phyloP scores from a whole-genome alignment of 2,329 filamentous ascomycete species.

The Colletotrichum limetticola region DNA sequence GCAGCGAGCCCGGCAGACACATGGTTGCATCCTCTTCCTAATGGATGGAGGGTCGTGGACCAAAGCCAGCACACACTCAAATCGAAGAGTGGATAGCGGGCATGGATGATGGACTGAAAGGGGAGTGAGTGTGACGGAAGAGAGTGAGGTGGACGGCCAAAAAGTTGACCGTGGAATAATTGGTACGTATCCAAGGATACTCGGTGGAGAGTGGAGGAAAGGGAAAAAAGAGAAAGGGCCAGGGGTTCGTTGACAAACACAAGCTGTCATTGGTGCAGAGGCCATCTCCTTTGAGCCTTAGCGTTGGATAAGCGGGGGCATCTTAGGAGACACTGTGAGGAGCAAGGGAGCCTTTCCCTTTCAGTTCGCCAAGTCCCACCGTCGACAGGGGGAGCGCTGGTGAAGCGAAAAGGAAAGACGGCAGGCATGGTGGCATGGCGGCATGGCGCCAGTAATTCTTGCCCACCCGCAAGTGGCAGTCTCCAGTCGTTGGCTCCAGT shows the following conservation, averaged over 20 bases:
- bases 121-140: conserved; percentile 3
- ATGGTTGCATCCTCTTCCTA: not conserved
- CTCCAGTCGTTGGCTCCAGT: conserved; percentile 26
- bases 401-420: conserved; percentile 24
- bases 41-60: not conserved
- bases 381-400: not conserved
- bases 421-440: conserved; percentile 29
- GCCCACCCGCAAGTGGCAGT: conserved; percentile 16
- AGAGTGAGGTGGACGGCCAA: not conserved
- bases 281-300: not conserved
- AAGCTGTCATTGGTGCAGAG: conserved; percentile 29
- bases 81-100: not conserved
- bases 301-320: conserved; percentile 3
- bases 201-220: not conserved
- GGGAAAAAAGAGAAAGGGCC: not conserved
- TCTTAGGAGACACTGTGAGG: conserved; percentile 17
- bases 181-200: not conserved
- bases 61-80: not conserved
- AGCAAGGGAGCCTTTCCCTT: conserved; percentile 13
- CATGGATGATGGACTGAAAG: not conserved
- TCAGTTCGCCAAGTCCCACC: conserved; percentile 13
- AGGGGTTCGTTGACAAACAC: conserved; percentile 4
- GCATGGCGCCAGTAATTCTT: too few species aligned
- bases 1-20: not conserved
- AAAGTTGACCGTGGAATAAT: not conserved